Base-by-base conservation (phyloP, 2,329 filamentous ascomycete species). In the Coniella vitis region DNA sequence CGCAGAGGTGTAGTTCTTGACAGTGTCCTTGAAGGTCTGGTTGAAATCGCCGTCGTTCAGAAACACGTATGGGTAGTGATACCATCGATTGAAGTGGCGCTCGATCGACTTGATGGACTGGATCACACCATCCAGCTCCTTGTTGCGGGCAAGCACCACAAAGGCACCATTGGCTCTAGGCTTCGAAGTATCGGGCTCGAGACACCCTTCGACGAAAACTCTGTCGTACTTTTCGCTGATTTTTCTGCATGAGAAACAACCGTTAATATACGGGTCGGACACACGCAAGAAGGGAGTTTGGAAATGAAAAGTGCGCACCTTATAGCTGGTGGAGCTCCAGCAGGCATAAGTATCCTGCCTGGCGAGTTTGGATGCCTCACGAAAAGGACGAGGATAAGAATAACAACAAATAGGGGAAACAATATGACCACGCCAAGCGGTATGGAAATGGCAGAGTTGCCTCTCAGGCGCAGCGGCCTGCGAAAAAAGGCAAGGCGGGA, bases 81-180 rank as follows among this genome's bases (percentile, higher is more conserved):
- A 98, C 90, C 91, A 98, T 57, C 90, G 82, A 70, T 98, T 98
- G 80, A 98, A 98, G 69, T 98, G 93, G 59, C 93, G 81, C 73
- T 98, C 93, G 58, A 98, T 90, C 38, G 91, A 97, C 73, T 96
- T 96, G 66, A 98, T 79, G 9, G 93, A 97, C 68, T 97, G 89
- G 56, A 98, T 81, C 35, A 98, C 93, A 52, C 93, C 93, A 1
- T 95, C 90, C 56, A 98, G 68, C 70, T 98, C 93, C 74, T 95
- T 94, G 65, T 98, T 97, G 60, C 93, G 78, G 47, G 93, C 93
- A 52, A 98, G 78, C 35, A 98, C 90, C 55, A 98, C 93, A 61
- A 98, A 95, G 21, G 89, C 91, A 53, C 88, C 93, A 63, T 97
- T 98, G 58, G 88, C 93, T 62, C 90, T 81, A 37, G 89, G 88